These are phyloP conservation scores for Colletotrichum somersetense DNA, from an alignment of 2,329 filamentous ascomycete genomes.

Conservation along the genomic window DNA sequence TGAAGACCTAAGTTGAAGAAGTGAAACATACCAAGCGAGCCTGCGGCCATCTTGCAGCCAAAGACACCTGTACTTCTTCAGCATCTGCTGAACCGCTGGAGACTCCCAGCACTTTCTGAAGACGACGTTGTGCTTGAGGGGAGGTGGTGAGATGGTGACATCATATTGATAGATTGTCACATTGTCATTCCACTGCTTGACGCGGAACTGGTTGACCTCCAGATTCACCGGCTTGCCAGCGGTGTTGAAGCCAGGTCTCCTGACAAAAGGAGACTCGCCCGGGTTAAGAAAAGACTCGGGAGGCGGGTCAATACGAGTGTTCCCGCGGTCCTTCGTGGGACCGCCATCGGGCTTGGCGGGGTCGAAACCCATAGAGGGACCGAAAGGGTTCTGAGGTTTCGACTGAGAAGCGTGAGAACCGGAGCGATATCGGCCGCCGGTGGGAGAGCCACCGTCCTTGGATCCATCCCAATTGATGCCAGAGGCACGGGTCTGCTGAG, in stretches of 20 bases:
- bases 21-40: constrained; percentile 79
- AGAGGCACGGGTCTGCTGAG: constrained; percentile 15
- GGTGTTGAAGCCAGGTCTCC: constrained; percentile 69
- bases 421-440: constrained; percentile 26
- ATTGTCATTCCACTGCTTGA: constrained; percentile 68
- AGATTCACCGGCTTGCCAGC: constrained; percentile 68
- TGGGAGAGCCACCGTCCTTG: constrained; percentile 9
- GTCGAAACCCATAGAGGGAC: constrained; percentile 55
- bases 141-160: constrained; percentile 75
- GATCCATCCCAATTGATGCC: constrained; percentile 29
- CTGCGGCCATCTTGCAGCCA: constrained; percentile 88
- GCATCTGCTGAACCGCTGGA: constrained; percentile 65
- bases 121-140: constrained; percentile 71
- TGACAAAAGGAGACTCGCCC: constrained; percentile 51
- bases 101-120: constrained; percentile 84
- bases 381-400: constrained; percentile 20
- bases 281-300: constrained; percentile 64
- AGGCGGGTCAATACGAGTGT: constrained; percentile 68
- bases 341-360: constrained; percentile 54
- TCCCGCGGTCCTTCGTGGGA: constrained; percentile 50
- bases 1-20: neutral
- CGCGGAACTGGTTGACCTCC: constrained; percentile 80
- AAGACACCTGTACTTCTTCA: constrained; percentile 60
- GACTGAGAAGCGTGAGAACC: constrained; percentile 26
- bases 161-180: constrained; percentile 85